A percentile compares a stretch with the other conserved stretches of the same genome.
These are phyloP conservation scores for Teratosphaeria viscida DNA, from an alignment of 2,329 filamentous ascomycete species.

Conservation along the genomic window DNA sequence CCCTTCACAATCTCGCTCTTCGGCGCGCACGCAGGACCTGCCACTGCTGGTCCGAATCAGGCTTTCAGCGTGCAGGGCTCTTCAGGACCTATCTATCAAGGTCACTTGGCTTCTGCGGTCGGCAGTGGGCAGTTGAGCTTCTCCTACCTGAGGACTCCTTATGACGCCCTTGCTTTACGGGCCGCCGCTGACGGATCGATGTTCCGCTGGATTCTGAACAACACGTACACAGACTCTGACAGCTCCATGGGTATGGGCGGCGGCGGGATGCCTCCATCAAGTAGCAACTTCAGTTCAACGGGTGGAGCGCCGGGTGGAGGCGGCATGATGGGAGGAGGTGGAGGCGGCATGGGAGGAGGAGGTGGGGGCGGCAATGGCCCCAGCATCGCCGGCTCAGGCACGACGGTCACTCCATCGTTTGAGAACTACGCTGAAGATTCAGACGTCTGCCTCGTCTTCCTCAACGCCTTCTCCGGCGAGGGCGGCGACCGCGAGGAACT, in stretches of 20 bases:
- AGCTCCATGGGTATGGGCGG: not conserved
- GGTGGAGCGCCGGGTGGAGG: not conserved
- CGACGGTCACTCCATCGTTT: not conserved
- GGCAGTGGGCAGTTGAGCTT: not conserved
- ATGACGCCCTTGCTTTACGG: not conserved
- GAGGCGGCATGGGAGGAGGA: not conserved
- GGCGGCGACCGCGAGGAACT: not conserved
- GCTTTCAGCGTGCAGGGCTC: constrained; percentile 6
- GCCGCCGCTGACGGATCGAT: not conserved
- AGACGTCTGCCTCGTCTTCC: not conserved
- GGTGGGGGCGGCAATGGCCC: not conserved
- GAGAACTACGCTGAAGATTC: not conserved
- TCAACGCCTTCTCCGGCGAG: not conserved
- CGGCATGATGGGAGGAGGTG: not conserved
- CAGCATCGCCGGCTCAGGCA: not conserved
- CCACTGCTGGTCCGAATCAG: constrained; percentile 6
- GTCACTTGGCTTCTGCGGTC: constrained; percentile 3
- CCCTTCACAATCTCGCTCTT: not conserved
- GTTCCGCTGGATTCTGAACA: not conserved
- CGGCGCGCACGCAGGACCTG: constrained; percentile 7
- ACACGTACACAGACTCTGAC: not conserved
- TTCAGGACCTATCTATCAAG: constrained; percentile 7
- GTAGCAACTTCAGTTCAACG: not conserved
- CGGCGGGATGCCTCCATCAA: not conserved
- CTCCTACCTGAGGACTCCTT: not conserved